Evolutionary conservation across 2,329 filamentous ascomycete species (phyloP).

Genomic region (Aspergillus viridinutans): DNA sequence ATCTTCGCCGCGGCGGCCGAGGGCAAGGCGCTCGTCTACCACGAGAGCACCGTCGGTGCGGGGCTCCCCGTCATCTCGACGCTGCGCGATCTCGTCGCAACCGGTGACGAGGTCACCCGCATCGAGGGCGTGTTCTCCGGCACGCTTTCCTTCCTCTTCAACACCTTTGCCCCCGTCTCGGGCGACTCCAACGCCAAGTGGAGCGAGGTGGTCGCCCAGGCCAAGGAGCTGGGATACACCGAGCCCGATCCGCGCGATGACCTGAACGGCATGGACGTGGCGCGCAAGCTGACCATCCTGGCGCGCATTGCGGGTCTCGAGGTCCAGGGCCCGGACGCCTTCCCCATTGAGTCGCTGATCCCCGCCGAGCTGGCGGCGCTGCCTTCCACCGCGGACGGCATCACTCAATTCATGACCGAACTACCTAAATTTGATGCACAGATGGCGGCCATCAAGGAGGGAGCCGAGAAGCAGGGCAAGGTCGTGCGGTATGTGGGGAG

Average conservation of each 20-base stretch:
- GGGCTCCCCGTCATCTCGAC: slow-evolving; percentile 92
- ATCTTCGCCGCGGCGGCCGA: slow-evolving; percentile 71
- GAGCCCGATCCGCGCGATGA: slow-evolving; percentile 85
- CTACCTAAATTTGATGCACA: slow-evolving; percentile 78
- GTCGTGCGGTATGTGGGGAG: slow-evolving; percentile 92
- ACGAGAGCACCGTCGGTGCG: slow-evolving; percentile 91
- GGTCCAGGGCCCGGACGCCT: slow-evolving; percentile 77
- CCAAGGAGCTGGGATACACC: slow-evolving; percentile 88
- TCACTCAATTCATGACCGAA: slow-evolving; percentile 79
- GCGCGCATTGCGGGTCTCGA: slow-evolving; percentile 78
- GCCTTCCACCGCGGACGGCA: slow-evolving; percentile 51
- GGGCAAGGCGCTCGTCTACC: slow-evolving; percentile 73
- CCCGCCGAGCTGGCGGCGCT: slow-evolving; percentile 78
- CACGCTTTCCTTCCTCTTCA: slow-evolving; percentile 98
- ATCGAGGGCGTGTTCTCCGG: slow-evolving; percentile 98
- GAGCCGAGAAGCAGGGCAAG: slow-evolving; percentile 82
- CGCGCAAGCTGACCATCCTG: slow-evolving; percentile 93
- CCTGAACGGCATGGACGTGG: slow-evolving; percentile 82
- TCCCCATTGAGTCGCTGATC: slow-evolving; percentile 92
- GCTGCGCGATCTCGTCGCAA: slow-evolving; percentile 87
- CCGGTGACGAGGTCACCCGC: slow-evolving; percentile 83
- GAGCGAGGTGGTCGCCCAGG: slow-evolving; percentile 86
- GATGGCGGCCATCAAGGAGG: slow-evolving; percentile 84
- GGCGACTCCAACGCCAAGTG: slow-evolving; percentile 64
- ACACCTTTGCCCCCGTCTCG: slow-evolving; percentile 82